Conservation (phyloP, 108 stramenopile species). For the Chaetoceros tenuissimus region DNA sequence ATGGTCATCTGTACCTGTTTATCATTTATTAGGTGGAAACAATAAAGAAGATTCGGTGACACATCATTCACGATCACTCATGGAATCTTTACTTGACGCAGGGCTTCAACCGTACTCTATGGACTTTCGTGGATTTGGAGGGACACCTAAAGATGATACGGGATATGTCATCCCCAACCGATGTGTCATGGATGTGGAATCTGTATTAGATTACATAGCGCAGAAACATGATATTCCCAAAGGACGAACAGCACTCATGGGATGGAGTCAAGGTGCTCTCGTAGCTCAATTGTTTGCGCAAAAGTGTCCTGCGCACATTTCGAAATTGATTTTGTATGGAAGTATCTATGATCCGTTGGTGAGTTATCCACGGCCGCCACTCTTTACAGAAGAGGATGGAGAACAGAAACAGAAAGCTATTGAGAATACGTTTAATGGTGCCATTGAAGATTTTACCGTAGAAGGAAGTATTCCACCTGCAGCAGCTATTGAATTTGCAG, state of each 20-base stretch:
- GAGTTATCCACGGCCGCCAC: slow-evolving; percentile 60
- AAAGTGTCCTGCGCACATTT: slow-evolving; percentile 31
- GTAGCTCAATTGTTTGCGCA: slow-evolving; percentile 80
- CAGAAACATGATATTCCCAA: slow-evolving; percentile 24
- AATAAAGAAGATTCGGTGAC: background rate
- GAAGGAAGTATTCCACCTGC: slow-evolving; percentile 66
- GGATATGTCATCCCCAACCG: slow-evolving; percentile 55
- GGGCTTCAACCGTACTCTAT: slow-evolving; percentile 71
- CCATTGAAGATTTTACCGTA: slow-evolving; percentile 82
- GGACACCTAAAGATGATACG: slow-evolving; percentile 56
- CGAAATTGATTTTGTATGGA: slow-evolving; percentile 72
- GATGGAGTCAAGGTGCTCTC: slow-evolving; percentile 82
- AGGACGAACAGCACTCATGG: slow-evolving; percentile 36
- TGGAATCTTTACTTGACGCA: slow-evolving; percentile 51
- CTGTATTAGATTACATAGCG: slow-evolving; percentile 68
- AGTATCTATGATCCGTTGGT: slow-evolving; percentile 76
- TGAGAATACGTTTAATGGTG: slow-evolving; percentile 59
- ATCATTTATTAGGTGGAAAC: slow-evolving; percentile 51
- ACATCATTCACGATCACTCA: slow-evolving; percentile 27
- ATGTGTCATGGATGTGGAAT: slow-evolving; percentile 66
- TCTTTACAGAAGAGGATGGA: slow-evolving; percentile 28
- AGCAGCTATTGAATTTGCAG: slow-evolving; percentile 49
- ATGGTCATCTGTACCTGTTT: slow-evolving; percentile 84
- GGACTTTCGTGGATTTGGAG: slow-evolving; percentile 90
- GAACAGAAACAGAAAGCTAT: slow-evolving; percentile 13